Base-by-base conservation (phyloP, 179 eudicot genomes). In the Monotropa hypopitys region DNA sequence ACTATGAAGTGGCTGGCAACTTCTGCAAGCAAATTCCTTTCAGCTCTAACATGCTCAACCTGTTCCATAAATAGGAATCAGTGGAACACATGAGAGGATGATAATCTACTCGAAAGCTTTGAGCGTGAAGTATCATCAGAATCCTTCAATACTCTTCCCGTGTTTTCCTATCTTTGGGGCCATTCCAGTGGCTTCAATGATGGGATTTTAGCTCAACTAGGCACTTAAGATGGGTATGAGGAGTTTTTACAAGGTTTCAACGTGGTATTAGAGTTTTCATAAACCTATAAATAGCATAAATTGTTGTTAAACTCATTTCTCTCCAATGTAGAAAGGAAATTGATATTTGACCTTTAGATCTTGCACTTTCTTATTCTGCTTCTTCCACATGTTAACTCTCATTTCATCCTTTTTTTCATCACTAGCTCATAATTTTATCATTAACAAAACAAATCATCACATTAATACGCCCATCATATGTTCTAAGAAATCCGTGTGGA, bases 11-110 rank as follows among this genome's bases (percentile, higher is more conserved):
- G 80, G 82, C 92, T 88, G 23, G 74, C 88, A 61, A 89, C 92
- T 86, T 91, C 97, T 43, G 93, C 97, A 12, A 90, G 92, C 80
- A 91, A 82, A 84, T 91, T 91, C 77, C 97, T 85, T 84, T 90
- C 97, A 54, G 92, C 87, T 85, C 85, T 88, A 42, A 92, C 94
- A 80, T 90, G 97, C 78, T 92, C 92, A 73, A 92, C 94, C 92
- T 90, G 76, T 61, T 62, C 26, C 26, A 16, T n/a, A 62, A 9
- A 35, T 70, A 74, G 35, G 15, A 42, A 74, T 12, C 16, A 71
- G 13, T 46, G 61, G 54, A 42, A 21, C 26, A 11, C n/a, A 46
- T 46, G 59, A 76, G 7, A 49, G 21, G 6, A 13, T 71, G 67
- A 59, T 28, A 26, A 59, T 3, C 35, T 59, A 59, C 66, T 28